These are phyloP conservation scores for Fusarium cicatricum DNA, from an alignment of 2,329 filamentous ascomycete genomes.

Conservation along the genomic window DNA sequence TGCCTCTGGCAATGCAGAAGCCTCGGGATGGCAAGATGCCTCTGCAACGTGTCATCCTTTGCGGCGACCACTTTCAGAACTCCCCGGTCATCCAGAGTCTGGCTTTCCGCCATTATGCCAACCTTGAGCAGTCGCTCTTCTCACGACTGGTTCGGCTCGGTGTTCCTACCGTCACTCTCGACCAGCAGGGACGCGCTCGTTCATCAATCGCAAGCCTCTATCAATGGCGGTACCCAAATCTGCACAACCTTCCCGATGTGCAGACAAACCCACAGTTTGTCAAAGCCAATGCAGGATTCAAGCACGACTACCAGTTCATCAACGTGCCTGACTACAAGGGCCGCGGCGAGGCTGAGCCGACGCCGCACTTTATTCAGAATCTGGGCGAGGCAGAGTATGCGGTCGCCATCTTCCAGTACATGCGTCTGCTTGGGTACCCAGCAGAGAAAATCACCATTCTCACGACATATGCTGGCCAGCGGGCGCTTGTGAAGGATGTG, in stretches of 20 bases:
- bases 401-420: conserved; percentile 95
- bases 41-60: conserved; percentile 88
- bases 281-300: conserved; percentile 88
- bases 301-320: conserved; percentile 96
- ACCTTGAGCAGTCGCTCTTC: conserved; percentile 95
- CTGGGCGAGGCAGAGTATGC: conserved; percentile 96
- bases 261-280: conserved; percentile 75
- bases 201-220: conserved; percentile 89
- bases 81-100: conserved; percentile 94
- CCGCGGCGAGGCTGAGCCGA: conserved; percentile 85
- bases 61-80: conserved; percentile 96
- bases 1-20: conserved; percentile 91
- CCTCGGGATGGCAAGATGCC: conserved; percentile 75
- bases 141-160: conserved; percentile 88
- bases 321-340: conserved; percentile 94
- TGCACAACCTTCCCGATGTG: conserved; percentile 82
- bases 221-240: conserved; percentile 86
- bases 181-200: conserved; percentile 91
- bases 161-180: conserved; percentile 88
- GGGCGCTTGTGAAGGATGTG: conserved; percentile 87
- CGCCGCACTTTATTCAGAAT: conserved; percentile 95
- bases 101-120: conserved; percentile 93
- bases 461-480: conserved; percentile 92
- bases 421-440: conserved; percentile 94
- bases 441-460: conserved; percentile 85